Base-by-base conservation (phyloP, 2,329 filamentous ascomycete species). In the Aspergillus sp. region DNA sequence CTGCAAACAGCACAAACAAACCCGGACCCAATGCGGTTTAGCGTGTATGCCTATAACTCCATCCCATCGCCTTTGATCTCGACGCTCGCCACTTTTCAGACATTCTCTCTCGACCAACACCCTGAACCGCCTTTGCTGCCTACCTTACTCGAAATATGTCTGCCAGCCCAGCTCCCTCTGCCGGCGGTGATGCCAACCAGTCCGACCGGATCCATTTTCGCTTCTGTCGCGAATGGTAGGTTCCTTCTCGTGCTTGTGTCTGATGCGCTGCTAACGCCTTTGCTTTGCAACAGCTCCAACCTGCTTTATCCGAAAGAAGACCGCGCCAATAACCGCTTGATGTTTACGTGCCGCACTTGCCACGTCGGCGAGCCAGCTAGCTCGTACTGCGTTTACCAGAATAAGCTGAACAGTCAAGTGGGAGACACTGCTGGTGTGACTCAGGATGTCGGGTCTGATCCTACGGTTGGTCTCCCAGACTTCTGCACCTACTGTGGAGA, bases 261-360 rank as follows among this genome's bases (percentile, higher is more conserved):
- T 10, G 13, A 19, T 15, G 10, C n/a, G 6, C 30, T 17, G 33
- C 38, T 45, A 41, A 45, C 53, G n/a, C 51, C 36, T 53, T 38
- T 24, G 6, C 2, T 25, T 22, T 15, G 26, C 25, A 15, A 27
- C 48, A 83, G 80, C 68, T 94, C 88, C 51, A 98, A 98, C 71
- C 83, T 98, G 75, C 72, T 98, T 34, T 96, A 96, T 57, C 91
- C 91, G 31, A 91, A 93, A 65, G 93, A 98, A 69, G 86, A 98
- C 63, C 78, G 81, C 42, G 71, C 80, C 40, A 78, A 78, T 41
- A 84, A 84, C 67, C 80, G 79, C 52, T 79, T 98, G 48, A 82
- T 94, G 69, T 98, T 93, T 65, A 86, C 85, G 43, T 98, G 91
- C 71, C 84, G 89, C 50, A 95, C 88, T 36, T 98, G 91, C 68